Base-by-base conservation (phyloP, 2,329 filamentous ascomycete species). In the Xylariaceae sp. region DNA sequence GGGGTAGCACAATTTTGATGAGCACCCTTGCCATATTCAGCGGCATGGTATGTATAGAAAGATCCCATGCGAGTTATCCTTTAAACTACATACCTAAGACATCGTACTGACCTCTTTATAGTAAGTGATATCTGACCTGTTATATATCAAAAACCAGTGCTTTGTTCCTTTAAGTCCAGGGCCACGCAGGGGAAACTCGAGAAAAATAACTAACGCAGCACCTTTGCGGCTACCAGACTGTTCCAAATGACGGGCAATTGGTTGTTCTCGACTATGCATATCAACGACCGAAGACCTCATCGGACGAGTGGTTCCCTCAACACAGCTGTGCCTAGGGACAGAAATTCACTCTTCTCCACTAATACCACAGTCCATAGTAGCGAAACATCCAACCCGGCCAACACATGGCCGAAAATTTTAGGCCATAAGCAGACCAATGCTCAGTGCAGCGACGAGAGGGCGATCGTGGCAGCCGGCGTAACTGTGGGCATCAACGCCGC, bases 401-500 rank as follows among this genome's bases (percentile, higher is more conserved):
- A 13, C 12, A 18, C 7, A 13, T 45, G 42, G 44, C 33, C 9
- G 5, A 11, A 31, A 6, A 6, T 16, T 12, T 18, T n/a, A 42
- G 13, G 22, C 14, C n/a, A 7, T 18, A 31, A 34, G 10, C 12
- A 33, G 34, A 5, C 45, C 31, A 12, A 5, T 44, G 47, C 13
- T 9, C 36, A 31, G 19, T 42, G 14, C 6, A 44, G 42, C 11
- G 48, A 58, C 11, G 61, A 65, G 9, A 51, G 51, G 11, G 71
- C 48, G 64, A 73, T 67, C 0, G 72, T 82, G 2, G 79, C 78
- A 1, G 69, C 75, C 0, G 81, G 80, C 34, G 71, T 80, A 34
- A 72, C 78, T 0, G 72, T 82, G 45, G 81, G 81, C 3, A 75
- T 83, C 68, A 84, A 83, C 56, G 79, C 79, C 1, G 80, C 80